Percentiles rank a stretch among this genome's conserved stretches.
Conservation (phyloP, 2,329 filamentous ascomycete genomes). For the Ophiostoma tasmaniense region DNA sequence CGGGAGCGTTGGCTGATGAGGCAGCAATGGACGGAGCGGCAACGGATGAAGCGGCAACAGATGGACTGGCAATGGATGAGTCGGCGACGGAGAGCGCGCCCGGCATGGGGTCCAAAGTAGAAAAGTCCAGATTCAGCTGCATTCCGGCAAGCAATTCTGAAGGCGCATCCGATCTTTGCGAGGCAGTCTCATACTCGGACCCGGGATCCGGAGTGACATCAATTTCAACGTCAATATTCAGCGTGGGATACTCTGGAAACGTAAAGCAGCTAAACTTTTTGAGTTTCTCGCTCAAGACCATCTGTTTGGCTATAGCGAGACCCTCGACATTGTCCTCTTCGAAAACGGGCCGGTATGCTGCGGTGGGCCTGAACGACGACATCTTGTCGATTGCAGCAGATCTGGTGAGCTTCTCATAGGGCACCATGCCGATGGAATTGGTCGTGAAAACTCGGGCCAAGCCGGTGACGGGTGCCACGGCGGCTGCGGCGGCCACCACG, state of each 20-base stretch:
- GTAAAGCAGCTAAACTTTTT: background rate
- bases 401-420: background rate
- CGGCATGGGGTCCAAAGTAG: too few species aligned
- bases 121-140: too few species aligned
- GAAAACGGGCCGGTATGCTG: constrained; percentile 26
- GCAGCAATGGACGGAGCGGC: too few species aligned
- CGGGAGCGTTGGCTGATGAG: too few species aligned
- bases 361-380: constrained; percentile 14
- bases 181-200: too few species aligned
- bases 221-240: background rate
- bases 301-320: too few species aligned
- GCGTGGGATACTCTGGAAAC: background rate
- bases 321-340: too few species aligned
- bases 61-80: too few species aligned
- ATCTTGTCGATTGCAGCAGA: background rate
- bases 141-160: background rate
- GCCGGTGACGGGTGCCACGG: too few species aligned
- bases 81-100: too few species aligned
- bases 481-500: too few species aligned
- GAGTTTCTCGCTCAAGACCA: background rate
- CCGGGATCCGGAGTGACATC: background rate
- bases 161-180: background rate
- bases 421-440: background rate
- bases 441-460: background rate
- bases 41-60: too few species aligned